Evolutionary conservation across 495 filamentous ascomycete genomes (phyloP).

Genomic region (Podospora didyma): DNA sequence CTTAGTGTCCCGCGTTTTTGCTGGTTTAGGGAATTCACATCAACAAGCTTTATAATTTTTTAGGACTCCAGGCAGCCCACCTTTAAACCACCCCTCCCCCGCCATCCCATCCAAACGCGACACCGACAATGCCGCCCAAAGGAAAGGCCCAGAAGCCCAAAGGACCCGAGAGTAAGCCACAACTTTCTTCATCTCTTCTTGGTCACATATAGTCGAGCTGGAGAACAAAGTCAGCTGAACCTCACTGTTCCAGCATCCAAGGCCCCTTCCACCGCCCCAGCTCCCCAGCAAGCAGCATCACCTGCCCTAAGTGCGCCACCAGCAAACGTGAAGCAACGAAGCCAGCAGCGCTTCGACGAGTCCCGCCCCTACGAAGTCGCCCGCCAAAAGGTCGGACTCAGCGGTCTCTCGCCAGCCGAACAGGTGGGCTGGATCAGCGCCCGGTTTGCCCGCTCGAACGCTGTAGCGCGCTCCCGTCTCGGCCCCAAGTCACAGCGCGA

Average conservation of each 20-base stretch:
- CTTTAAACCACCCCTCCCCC: neutral
- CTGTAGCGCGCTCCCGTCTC: constrained; percentile 20
- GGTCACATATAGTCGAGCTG: too few species aligned
- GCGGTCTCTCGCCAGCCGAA: constrained; percentile 33
- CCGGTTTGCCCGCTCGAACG: constrained; percentile 27
- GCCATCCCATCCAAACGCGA: constrained; percentile 5
- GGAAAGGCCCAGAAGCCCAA: constrained; percentile 29
- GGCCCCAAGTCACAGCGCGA: constrained; percentile 43
- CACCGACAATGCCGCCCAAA: constrained; percentile 32
- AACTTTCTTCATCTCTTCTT: neutral
- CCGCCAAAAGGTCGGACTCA: constrained; percentile 26
- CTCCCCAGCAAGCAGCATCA: neutral
- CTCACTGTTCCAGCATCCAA: constrained; percentile 2
- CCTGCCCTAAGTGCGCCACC: constrained; percentile 1
- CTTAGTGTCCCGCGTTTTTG: constrained; percentile 1
- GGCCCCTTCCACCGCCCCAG: neutral
- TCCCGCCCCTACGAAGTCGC: constrained; percentile 34
- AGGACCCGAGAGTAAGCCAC: constrained; percentile 21
- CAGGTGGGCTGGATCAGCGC: constrained; percentile 33
- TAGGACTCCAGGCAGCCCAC: neutral
- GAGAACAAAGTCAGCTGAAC: too few species aligned
- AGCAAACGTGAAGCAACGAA: constrained; percentile 33
- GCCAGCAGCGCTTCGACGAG: constrained; percentile 30
- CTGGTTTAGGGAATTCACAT: neutral
- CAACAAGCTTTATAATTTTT: too few species aligned